Percentiles rank a stretch among this genome's conserved stretches.
Conservation (phyloP, 2,329 filamentous ascomycete genomes). For the Ophioceras dolichostomum region DNA sequence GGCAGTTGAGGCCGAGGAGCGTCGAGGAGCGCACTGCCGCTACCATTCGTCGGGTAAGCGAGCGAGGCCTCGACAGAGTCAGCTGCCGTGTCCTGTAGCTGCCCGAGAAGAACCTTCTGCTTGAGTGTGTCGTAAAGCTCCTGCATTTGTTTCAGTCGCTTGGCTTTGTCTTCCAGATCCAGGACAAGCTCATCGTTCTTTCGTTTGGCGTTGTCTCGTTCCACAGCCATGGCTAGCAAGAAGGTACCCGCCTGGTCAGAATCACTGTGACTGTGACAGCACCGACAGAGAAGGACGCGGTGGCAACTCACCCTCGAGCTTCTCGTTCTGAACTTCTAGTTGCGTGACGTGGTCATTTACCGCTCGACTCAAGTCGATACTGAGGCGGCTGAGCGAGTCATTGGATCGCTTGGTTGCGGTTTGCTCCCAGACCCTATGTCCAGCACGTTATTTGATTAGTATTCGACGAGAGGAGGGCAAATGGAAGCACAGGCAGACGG, state of each 20-base stretch:
- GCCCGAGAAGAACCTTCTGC: slow-evolving; percentile 37
- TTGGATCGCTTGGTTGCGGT: too few species aligned
- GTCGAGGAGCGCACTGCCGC: too few species aligned
- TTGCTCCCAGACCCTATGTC: background rate
- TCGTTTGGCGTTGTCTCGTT: slow-evolving; percentile 50
- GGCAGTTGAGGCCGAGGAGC: too few species aligned
- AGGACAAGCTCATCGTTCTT: slow-evolving; percentile 63
- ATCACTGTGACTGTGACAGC: background rate
- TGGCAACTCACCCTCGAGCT: background rate
- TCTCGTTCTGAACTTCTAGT: background rate
- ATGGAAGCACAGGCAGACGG: too few species aligned
- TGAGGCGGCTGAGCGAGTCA: too few species aligned
- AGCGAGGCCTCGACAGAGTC: slow-evolving; percentile 37
- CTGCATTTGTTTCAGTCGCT: slow-evolving; percentile 56
- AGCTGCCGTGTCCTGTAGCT: slow-evolving; percentile 41
- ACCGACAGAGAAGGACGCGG: background rate
- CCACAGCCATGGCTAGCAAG: slow-evolving; percentile 37
- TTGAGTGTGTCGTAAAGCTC: slow-evolving; percentile 51
- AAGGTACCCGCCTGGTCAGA: background rate
- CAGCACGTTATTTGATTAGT: slow-evolving; percentile 3
- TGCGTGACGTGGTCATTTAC: too few species aligned
- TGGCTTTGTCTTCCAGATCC: slow-evolving; percentile 57
- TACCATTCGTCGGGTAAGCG: too few species aligned
- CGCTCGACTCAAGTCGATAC: too few species aligned
- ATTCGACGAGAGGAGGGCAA: slow-evolving; percentile 6